Conservation (phyloP, 805 yeast species). For the Candida glaebosa region DNA sequence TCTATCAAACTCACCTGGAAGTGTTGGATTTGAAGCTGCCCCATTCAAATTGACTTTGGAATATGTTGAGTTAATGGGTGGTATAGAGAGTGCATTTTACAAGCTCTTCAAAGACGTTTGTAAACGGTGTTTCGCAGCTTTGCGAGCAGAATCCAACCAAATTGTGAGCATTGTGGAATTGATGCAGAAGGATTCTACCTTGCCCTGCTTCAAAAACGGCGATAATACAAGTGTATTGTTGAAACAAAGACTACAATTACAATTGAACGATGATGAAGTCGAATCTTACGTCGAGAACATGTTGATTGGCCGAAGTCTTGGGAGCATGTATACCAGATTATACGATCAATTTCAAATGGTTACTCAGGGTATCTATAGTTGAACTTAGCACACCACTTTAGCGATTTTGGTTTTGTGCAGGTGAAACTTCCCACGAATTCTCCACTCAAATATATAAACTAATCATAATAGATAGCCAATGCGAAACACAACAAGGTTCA, state of each 20-base stretch:
- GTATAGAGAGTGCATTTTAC: slow-evolving; percentile 60
- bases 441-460: too few relatives aligned
- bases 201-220: slow-evolving; percentile 92
- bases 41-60: slow-evolving; percentile 92
- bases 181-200: slow-evolving; percentile 86
- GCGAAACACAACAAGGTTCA: too few relatives aligned
- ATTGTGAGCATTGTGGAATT: slow-evolving; percentile 81
- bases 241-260: slow-evolving; percentile 77
- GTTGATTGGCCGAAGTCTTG: slow-evolving; percentile 76
- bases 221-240: slow-evolving; percentile 75
- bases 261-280: slow-evolving; percentile 66
- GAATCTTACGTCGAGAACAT: slow-evolving; percentile 75
- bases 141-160: slow-evolving; percentile 71
- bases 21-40: slow-evolving; percentile 96
- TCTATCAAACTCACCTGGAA: slow-evolving; percentile 92
- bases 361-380: slow-evolving; percentile 91
- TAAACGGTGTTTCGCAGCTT: slow-evolving; percentile 68
- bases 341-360: slow-evolving; percentile 94
- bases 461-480: too few relatives aligned
- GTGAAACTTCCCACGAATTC: too few relatives aligned
- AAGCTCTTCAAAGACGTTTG: slow-evolving; percentile 57
- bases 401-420: neutral
- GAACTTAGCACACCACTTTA: too few relatives aligned
- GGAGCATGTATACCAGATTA: slow-evolving; percentile 84
- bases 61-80: slow-evolving; percentile 86